Base-by-base conservation (phyloP, 2,329 filamentous ascomycete genomes). In the Aspergillus pseudoterreus region DNA sequence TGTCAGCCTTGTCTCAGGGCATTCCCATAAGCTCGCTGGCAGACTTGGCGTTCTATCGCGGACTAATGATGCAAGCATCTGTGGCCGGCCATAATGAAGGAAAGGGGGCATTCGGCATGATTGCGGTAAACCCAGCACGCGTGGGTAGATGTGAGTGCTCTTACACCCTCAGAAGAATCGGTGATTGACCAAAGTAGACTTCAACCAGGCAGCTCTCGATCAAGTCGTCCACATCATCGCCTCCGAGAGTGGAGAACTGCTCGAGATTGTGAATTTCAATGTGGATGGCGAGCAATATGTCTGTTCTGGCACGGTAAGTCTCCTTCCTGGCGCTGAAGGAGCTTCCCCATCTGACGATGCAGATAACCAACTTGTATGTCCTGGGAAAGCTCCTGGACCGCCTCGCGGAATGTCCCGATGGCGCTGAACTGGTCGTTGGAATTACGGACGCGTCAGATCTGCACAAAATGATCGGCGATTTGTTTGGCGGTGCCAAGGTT, bases 211-310 rank as follows among this genome's bases (percentile, higher is more conserved):
- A 69, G 92, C 92, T 42, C 80, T 97, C 57, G 90, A 94, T 68
- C 96, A 94, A 67, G 88, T 96, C 38, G 91, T 96, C 27, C 87
- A 88, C 79, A 95, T 88, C 75, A 90, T 97, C 63, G 82, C 90
- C 0, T 89, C 95, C 70, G 86, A 89, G 71, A 96, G 92, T 4
- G 85, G 85, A 52, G 96, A 92, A 90, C 80, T 97, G 39, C 76
- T 97, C 55, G 92, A 97, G 75, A 96, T 97, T 79, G 92, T 97
- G 81, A 97, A 97, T 80, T 92, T 92, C 71, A 85, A 85, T 68
- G 79, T 85, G 52, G 78, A 81, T 57, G 84, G 84, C 68, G 79
- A 82, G 80, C 82, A 85, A 69, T 85, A 85, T 66, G 82, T 85
- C 52, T 81, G 79, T 63, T 82, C 82, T 55, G 82, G 82, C 65